These are phyloP conservation scores for Globisporangium megalacanthum DNA, from an alignment of 352 stramenopile genomes.

Conservation along the genomic window DNA sequence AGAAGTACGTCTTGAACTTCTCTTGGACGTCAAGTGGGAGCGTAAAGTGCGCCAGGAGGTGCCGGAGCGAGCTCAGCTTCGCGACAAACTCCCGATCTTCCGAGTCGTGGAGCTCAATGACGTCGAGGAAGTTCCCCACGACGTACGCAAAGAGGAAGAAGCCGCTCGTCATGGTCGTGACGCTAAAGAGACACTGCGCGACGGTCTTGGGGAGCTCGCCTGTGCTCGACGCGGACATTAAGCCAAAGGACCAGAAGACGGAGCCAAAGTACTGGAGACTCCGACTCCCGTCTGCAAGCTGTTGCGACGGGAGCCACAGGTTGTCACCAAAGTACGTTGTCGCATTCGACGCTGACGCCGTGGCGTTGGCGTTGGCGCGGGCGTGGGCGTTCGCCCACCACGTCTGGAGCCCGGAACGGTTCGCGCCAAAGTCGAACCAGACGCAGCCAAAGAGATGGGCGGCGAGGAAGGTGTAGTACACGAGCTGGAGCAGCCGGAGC, in stretches of 20 bases:
- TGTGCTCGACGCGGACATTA: constrained; percentile 52
- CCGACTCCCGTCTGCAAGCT: constrained; percentile 15
- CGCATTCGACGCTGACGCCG: background rate
- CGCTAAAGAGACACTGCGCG: constrained; percentile 47
- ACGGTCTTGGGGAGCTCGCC: constrained; percentile 45
- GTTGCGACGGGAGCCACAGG: constrained; percentile 22
- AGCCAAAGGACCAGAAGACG: constrained; percentile 48
- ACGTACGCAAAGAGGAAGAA: constrained; percentile 64
- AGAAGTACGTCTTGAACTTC: constrained; percentile 61
- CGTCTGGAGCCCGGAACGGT: constrained; percentile 33
- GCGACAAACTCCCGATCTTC: constrained; percentile 55
- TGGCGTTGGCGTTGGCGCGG: too few relatives aligned
- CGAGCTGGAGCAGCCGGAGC: constrained; percentile 43
- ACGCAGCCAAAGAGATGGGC: constrained; percentile 50
- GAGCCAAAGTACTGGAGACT: constrained; percentile 43
- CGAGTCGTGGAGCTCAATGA: constrained; percentile 51
- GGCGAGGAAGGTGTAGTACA: constrained; percentile 51
- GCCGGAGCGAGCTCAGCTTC: constrained; percentile 48
- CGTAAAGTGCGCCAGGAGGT: constrained; percentile 45
- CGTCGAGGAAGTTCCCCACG: constrained; percentile 50
- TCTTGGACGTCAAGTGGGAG: constrained; percentile 34
- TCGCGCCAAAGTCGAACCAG: constrained; percentile 56
- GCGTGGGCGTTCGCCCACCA: background rate
- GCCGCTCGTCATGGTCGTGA: constrained; percentile 47
- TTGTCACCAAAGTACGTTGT: constrained; percentile 22